These are phyloP conservation scores for Halenospora varia DNA, from an alignment of 495 filamentous ascomycete genomes.

Conservation along the genomic window DNA sequence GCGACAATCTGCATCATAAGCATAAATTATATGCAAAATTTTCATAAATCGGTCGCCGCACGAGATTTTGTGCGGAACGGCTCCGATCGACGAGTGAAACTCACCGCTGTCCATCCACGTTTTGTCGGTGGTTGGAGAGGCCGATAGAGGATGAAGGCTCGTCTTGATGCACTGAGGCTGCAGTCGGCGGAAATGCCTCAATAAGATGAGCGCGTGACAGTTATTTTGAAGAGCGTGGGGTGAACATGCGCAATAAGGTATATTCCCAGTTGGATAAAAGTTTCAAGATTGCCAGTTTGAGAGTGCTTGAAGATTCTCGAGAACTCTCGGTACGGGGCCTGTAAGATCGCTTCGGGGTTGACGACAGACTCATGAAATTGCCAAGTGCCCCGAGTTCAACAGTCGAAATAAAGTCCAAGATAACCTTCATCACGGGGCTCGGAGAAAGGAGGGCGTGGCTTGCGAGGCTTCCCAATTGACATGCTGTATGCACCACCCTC, in stretches of 20 bases:
- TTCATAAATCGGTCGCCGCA: neutral
- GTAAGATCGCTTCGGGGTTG: too few relatives aligned
- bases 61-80: neutral
- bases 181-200: slow-evolving; percentile 8
- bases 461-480: neutral
- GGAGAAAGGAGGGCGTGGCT: neutral
- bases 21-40: neutral
- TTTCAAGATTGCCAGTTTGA: neutral
- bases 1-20: neutral
- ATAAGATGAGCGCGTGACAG: neutral
- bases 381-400: too few relatives aligned
- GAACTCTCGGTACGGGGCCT: too few relatives aligned
- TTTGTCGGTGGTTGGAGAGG: neutral
- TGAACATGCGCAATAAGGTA: neutral
- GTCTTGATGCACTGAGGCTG: neutral
- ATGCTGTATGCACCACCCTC: neutral
- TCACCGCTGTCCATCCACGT: neutral
- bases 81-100: neutral
- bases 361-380: too few relatives aligned
- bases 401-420: too few relatives aligned
- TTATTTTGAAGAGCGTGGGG: neutral
- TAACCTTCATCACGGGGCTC: neutral
- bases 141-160: neutral
- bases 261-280: neutral
- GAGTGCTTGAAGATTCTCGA: neutral